Evolutionary conservation across 192 early-diverging fungal species (phyloP), one percentile per base, ranked within the genome.

Genomic region (Rhizophagus prolifer): DNA sequence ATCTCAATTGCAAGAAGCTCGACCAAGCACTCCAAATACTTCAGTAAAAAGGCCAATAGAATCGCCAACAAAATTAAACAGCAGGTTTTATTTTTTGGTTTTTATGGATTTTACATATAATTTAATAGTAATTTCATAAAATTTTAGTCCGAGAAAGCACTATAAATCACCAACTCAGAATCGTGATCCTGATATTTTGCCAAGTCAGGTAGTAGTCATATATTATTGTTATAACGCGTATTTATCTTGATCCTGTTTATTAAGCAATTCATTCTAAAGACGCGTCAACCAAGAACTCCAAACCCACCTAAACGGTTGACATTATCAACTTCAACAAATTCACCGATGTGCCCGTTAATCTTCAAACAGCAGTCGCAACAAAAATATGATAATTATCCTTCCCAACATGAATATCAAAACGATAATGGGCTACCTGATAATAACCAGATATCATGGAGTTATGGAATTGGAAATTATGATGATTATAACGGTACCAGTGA

Each of bases 261-360:
- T 68, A 44, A 44, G 10, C 10, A 12, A 2, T 36, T 68, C 4
- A 12, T 68, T 16, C 13, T 21, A 58, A 60, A 61, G 58, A 12
- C 4, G 19, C 34, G 34, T 41, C 28, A 23, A 26, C 71, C 71
- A 38, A 73, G 8, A 38, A 73, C 71, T 30, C 71, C 71, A 23
- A 61, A 61, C 58, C 71, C 58, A 36, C 71, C 71, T 23, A n/a
- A 30, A n/a, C 71, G 71, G 1, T n/a, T 73, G 13, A 61, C 71
- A 34, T 13, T 73, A 4, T 28, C 54, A 34, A 28, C 4, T 23
- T 21, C 34, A 68, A 58, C 6, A 8, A 38, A 30, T 58, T 23
- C 71, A 12, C 58, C 44, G 21, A 23, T 7, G 10, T 16, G 36
- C 5, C 36, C 36, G 36, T 38, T 38, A 38, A 38, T 7, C 61